phyloP scores from a whole-genome alignment of 441 rosid genomes.

The Adansonia rubrostipa region DNA sequence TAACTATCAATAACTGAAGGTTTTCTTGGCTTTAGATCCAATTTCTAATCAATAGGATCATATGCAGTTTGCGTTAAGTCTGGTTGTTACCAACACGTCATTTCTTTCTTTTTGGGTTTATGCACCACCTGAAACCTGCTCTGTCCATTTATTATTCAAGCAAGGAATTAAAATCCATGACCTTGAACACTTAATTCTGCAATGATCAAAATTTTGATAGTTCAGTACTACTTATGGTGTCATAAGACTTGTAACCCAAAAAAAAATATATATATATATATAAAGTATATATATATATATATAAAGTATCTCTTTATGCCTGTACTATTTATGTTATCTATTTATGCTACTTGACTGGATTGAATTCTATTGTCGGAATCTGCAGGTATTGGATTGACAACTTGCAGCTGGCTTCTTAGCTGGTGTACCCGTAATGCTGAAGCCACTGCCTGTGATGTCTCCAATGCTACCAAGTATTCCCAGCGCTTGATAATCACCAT shows the following conservation, averaged over 20 bases:
- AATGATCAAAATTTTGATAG: not conserved
- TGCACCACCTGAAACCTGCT: conserved; percentile 13
- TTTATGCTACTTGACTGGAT: not conserved
- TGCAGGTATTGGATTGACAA: not conserved
- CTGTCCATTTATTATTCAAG: not conserved
- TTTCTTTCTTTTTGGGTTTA: not conserved
- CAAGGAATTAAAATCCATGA: not conserved
- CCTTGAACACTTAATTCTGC: not conserved
- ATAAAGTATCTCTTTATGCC: not conserved
- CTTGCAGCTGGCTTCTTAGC: not conserved
- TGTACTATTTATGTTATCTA: not conserved
- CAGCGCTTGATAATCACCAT: not conserved
- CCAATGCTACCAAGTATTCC: not conserved
- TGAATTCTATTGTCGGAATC: not conserved
- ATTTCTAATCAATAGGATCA: not conserved
- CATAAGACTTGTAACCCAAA: not conserved
- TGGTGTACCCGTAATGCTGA: not conserved
- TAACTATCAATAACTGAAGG: conserved; percentile 27
- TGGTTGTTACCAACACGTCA: not conserved
- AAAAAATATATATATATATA: too few species aligned
- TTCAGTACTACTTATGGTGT: not conserved
- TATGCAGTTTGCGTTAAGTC: not conserved
- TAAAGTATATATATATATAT: not conserved
- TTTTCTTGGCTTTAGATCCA: not conserved
- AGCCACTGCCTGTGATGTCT: not conserved